Evolutionary conservation across 208 protist species (phyloP).

Genomic region (Leishmania amazonensis): DNA sequence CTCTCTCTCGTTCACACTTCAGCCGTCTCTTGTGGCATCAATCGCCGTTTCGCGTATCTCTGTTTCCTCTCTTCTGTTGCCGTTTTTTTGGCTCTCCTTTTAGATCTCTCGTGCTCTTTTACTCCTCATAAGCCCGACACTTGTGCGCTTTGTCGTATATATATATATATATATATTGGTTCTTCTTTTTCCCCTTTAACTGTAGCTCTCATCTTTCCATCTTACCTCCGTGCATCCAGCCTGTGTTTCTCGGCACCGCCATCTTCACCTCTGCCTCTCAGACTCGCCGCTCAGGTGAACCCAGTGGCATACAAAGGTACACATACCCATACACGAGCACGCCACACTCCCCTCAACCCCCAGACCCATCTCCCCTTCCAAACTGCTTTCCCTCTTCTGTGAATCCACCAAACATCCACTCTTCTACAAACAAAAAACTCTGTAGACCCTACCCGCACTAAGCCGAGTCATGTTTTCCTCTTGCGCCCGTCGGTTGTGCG

Average conservation of each 20-base stretch:
- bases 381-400: background rate
- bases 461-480: background rate
- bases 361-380: background rate
- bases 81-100: background rate
- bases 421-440: background rate
- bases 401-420: background rate
- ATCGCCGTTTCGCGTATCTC: background rate
- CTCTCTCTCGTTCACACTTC: background rate
- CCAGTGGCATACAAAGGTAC: background rate
- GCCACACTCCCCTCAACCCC: background rate
- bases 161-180: too few species aligned
- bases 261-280: background rate
- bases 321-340: background rate
- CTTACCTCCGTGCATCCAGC: background rate
- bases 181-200: background rate
- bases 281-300: background rate
- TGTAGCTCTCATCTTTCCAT: background rate
- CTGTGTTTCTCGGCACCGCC: background rate
- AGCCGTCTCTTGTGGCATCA: background rate
- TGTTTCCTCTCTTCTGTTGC: conserved; percentile 1
- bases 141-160: background rate
- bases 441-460: background rate
- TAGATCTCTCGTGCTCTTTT: background rate
- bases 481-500: background rate
- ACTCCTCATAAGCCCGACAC: background rate